Base-by-base conservation (phyloP, 306 rosid species). In the Inga laurina region DNA sequence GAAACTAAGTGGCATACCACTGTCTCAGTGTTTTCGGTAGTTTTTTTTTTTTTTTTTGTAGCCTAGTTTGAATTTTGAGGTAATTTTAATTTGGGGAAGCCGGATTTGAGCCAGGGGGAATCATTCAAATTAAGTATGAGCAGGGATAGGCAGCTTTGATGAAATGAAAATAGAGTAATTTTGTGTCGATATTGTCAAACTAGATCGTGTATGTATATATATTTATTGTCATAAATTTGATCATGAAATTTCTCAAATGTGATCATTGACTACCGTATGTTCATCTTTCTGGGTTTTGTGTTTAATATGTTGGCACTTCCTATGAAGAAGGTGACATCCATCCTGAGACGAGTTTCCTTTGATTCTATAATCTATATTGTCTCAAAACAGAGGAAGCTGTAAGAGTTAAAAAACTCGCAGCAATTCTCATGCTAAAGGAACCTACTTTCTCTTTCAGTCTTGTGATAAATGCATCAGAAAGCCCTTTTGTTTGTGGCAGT, bases 1-100 rank as follows among this genome's bases (percentile, higher is more conserved):
- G 87, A 37, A 73, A 79, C 86, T 77, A 79, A 89, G 94, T 87
- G 83, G 67, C 76, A 87, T 86, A 82, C 43, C 69, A 22, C 59
- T 77, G 57, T 72, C 39, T 2, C 14, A 27, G 57, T 24, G 41
- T 45, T 76, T 78, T 51, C 30, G 39, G 3, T 74, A 61, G 66
- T 75, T 56, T 57, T 10, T 57, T 0, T 21, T 21, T 21, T 27
- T 27, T 0, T 10, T 39, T 75, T 45, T 49, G 32, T 78, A 88
- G 93, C 74, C 66, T 74, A 85, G 80, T 82, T 61, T 81, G 83
- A 84, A 75, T 88, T 81, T 76, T 86, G 83, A 79, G 89, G 82
- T 74, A 73, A 22, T 41, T 56, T 56, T 62, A 14, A 45, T 72
- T 75, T 86, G 86, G 81, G 81, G 86, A 84, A 86, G 89, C 85